phyloP scores from a whole-genome alignment of 768 basidiomycete genomes.

The Xerocomus spinulosus region DNA sequence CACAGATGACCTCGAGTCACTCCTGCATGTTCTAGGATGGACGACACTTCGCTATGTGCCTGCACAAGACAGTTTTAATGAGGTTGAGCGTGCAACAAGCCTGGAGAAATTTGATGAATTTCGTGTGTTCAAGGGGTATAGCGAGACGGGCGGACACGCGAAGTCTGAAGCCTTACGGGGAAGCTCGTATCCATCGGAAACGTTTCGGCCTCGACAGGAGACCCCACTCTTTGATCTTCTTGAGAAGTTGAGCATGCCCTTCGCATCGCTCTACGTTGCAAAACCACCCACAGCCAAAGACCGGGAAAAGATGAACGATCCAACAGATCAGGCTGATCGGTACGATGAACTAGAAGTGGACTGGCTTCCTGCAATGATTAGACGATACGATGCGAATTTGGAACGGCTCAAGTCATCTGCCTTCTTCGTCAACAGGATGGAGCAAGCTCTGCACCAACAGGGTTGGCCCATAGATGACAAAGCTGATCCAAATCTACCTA shows the following conservation, averaged over 20 bases:
- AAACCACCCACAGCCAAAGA: too few species aligned
- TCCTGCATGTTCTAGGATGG: constrained; percentile 11
- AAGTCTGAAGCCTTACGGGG: background rate
- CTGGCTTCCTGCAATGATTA: too few species aligned
- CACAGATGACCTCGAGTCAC: constrained; percentile 32
- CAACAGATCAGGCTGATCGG: too few species aligned
- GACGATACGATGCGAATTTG: too few species aligned
- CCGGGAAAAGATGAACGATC: too few species aligned
- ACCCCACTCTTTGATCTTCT: background rate
- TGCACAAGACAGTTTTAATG: background rate
- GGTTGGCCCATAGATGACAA: too few species aligned
- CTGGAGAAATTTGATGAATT: background rate
- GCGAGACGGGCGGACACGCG: background rate
- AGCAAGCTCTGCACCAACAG: too few species aligned
- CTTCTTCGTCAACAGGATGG: too few species aligned
- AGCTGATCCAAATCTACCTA: too few species aligned
- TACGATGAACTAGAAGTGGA: too few species aligned
- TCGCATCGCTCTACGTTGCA: too few species aligned
- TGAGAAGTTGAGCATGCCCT: background rate
- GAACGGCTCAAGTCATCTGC: too few species aligned
- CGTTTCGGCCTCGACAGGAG: background rate
- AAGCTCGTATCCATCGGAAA: background rate
- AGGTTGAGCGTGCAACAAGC: background rate
- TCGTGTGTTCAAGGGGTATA: background rate
- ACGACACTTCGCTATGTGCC: background rate